Base-by-base conservation (phyloP, 441 rosid species). In the Syzygium malaccense region DNA sequence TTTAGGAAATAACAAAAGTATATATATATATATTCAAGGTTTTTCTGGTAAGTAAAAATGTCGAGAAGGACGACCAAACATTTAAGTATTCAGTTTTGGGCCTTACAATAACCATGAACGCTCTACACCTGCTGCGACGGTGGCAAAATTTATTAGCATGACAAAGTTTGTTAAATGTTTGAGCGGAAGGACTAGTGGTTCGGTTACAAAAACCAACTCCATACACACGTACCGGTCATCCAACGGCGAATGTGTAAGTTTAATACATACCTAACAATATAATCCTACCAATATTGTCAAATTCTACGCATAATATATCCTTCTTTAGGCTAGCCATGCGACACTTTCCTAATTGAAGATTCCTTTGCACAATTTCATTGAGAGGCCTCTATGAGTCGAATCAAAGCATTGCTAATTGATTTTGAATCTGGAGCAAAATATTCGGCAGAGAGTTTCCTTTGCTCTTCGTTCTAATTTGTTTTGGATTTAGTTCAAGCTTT, bases 31-130 rank as follows among this genome's bases (percentile, higher is more conserved):
- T 19, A 33, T 33, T 68, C 7, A 0, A 68, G 48, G 14, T 66
- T 66, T 32, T 66, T 68, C 25, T 3, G 37, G 3, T 41, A 19
- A 19, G 26, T 33, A 19, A 33, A 68, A 33, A 68, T 3, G 28
- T 68, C 1, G 17, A 6, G 0, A 41, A 37, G 28, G 28, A 0
- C 28, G 0, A 37, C 4, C 28, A 11, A 62, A n/a, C 7, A 19
- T 0, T 0, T 30, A 8, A 32, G 7, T 66, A 30, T 66, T 32
- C 19, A 9, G 12, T 49, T 49, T 49, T 11, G 14, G 53, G 53
- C 53, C 53, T 49, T 49, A 49, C 14, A 2, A 49, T 49, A 49
- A 49, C 3, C 53, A 49, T 49, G 4, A 12, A 49, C 14, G 13
- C 53, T 9, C 10, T 55, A 19, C 10, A 7, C 25, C 25, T 19